Base-by-base conservation (phyloP, 305 asterid genomes). In the Salvia sclarea region DNA sequence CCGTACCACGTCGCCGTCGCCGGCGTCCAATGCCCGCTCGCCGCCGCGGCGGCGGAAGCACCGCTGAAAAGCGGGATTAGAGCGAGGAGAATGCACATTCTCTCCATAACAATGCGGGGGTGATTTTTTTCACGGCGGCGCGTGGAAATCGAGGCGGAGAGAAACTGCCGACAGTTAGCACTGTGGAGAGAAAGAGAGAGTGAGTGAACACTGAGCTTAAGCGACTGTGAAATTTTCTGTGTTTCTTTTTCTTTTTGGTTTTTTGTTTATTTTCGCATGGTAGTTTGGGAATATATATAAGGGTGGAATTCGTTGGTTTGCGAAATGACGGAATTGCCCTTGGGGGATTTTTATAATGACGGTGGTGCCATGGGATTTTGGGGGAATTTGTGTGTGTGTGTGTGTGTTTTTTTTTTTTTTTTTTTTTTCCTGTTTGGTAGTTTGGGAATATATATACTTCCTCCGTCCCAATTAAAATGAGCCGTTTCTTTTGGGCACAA, bases 1-100 rank as follows among this genome's bases (percentile, higher is more conserved):
- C 98, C 98, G 82, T 92, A 92, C 98, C 98, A 92, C 25, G 98
- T 92, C 12, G 98, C 98, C 48, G 98, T 81, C 55, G 98, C 98
- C 0, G 86, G 83, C 3, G 44, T 37, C 98, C 96, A 88, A 69
- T 75, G 86, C 5, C 43, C 14, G 31, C 58, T n/a, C 12, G 67
- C 61, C 5, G 54, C 50, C 74, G 73, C 53, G 78, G 57, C 69
- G 63, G 56, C 73, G 17, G 66, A 72, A 28, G 76, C 57, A 61
- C 70, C 1, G 83, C 25, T 65, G 50, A 74, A 44, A 25, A 66
- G n/a, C n/a, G n/a, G n/a, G n/a, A n/a, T n/a, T n/a, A n/a, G n/a
- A n/a, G n/a, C 3, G 53, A 74, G 13, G 28, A 66, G 41, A 28
- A 16, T 49, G 71, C 55, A 31, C 59, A 57, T 76, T 33, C 17